A percentile compares a stretch with the other conserved stretches of the same genome.
Evolutionary conservation across 176 grass and related monocot species (phyloP).

Genomic region (Miscanthus lutarioriparius): DNA sequence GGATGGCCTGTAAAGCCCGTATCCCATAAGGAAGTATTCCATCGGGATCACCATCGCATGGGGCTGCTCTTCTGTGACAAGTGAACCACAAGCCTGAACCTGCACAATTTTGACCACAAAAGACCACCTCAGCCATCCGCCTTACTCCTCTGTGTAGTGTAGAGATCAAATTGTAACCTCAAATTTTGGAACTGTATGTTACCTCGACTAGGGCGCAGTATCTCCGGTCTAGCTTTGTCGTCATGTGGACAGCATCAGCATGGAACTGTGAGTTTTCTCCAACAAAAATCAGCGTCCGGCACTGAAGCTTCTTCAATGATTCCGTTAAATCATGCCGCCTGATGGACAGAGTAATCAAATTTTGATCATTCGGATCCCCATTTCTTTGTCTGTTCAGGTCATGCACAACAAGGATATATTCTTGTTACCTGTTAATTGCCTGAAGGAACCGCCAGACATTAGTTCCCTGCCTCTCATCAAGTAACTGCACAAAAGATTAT

Average conservation of each 20-base stretch:
- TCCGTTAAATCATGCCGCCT: constrained; percentile 84
- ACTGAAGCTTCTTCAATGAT: constrained; percentile 77
- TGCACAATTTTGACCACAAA: constrained; percentile 42
- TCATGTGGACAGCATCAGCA: constrained; percentile 75
- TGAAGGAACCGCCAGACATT: constrained; percentile 94
- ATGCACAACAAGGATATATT: not conserved
- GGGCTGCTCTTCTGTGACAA: constrained; percentile 92
- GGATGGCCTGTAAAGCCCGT: constrained; percentile 73
- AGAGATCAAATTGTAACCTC: not conserved
- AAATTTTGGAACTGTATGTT: not conserved
- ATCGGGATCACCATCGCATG: constrained; percentile 90
- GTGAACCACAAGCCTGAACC: constrained; percentile 88
- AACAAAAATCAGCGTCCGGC: constrained; percentile 87
- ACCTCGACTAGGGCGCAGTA: constrained; percentile 93
- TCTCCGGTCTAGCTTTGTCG: constrained; percentile 71
- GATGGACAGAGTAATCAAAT: not conserved
- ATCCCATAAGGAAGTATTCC: constrained; percentile 92
- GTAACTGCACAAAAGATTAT: constrained; percentile 61
- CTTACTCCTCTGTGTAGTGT: not conserved
- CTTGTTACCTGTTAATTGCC: constrained; percentile 67
- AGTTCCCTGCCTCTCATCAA: constrained; percentile 71
- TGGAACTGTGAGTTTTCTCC: constrained; percentile 87
- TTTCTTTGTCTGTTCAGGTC: not conserved
- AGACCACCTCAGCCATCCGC: not conserved
- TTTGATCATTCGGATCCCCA: not conserved